Conservation (phyloP, 2,329 filamentous ascomycete species). For the Uncinocarpus reesii region DNA sequence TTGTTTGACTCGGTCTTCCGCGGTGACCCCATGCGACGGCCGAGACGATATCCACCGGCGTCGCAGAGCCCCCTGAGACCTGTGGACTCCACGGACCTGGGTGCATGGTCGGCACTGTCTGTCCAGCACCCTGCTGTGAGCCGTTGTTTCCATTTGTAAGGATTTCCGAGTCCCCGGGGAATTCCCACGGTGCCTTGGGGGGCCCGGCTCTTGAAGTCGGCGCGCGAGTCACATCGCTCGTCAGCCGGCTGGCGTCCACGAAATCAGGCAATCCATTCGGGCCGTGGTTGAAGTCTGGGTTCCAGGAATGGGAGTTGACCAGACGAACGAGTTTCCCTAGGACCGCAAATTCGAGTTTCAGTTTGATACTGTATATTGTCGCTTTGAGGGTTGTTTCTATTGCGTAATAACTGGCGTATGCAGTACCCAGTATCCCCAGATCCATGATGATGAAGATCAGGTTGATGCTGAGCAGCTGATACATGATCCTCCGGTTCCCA, state of each 20-base stretch:
- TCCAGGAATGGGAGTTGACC: conserved; percentile 32
- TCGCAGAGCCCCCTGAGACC: not conserved
- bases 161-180: not conserved
- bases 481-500: conserved; percentile 38
- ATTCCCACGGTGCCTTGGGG: conserved; percentile 15
- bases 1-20: conserved; percentile 1
- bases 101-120: not conserved
- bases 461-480: conserved; percentile 42
- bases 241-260: conserved; percentile 36
- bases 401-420: conserved; percentile 38
- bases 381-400: conserved; percentile 41
- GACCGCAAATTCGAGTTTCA: conserved; percentile 43
- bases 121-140: not conserved
- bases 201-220: conserved; percentile 10
- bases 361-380: conserved; percentile 40
- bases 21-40: conserved; percentile 11
- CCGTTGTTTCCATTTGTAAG: not conserved
- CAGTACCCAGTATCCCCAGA: conserved; percentile 34
- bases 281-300: conserved; percentile 26
- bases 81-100: not conserved
- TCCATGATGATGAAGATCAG: conserved; percentile 40
- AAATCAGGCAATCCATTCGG: conserved; percentile 36
- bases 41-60: conserved; percentile 8
- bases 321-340: conserved; percentile 38
- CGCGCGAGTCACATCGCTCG: conserved; percentile 35